A percentile compares a stretch with the other conserved stretches of the same genome.
Evolutionary conservation across 192 early-diverging fungal species (phyloP).

Genomic region (Coemansia reversa): DNA sequence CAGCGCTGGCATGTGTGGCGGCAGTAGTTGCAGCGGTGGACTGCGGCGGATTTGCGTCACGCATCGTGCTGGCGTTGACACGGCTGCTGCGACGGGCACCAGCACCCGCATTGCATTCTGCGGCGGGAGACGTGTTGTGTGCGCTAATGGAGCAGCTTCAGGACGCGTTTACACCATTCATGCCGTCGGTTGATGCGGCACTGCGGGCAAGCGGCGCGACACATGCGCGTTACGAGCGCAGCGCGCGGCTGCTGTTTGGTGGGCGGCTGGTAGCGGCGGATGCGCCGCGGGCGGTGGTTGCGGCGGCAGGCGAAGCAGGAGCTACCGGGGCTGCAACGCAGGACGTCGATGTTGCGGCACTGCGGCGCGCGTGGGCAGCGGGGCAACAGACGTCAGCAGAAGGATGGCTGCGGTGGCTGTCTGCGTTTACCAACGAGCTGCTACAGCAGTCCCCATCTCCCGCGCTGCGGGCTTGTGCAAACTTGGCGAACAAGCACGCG

Average conservation of each 20-base stretch:
- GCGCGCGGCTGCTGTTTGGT: constrained; percentile 73
- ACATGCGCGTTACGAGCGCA: constrained; percentile 72
- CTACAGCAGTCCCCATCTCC: constrained; percentile 96
- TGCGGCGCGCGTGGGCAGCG: constrained; percentile 84
- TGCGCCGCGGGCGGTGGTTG: constrained; percentile 5
- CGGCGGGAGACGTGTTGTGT: constrained; percentile 80
- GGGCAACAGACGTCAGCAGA: constrained; percentile 57
- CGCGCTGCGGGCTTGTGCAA: constrained; percentile 86
- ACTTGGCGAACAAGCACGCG: constrained; percentile 75
- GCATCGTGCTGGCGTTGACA: constrained; percentile 88
- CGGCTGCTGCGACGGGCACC: constrained; percentile 62
- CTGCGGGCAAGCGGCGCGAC: constrained; percentile 59
- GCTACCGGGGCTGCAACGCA: constrained; percentile 11
- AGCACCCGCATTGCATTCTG: constrained; percentile 59
- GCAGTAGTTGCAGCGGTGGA: constrained; percentile 75
- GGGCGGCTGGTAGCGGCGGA: constrained; percentile 62
- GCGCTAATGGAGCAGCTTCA: constrained; percentile 81
- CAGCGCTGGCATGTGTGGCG: constrained; percentile 74
- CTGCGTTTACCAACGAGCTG: constrained; percentile 84
- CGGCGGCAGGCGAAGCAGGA: not conserved
- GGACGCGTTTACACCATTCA: constrained; percentile 84
- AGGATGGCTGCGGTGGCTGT: constrained; percentile 96
- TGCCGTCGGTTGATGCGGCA: constrained; percentile 85
- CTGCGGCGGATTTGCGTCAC: constrained; percentile 84
- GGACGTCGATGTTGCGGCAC: constrained; percentile 51